phyloP scores from a whole-genome alignment of 495 filamentous ascomycete genomes.

The Penicillium canariense region DNA sequence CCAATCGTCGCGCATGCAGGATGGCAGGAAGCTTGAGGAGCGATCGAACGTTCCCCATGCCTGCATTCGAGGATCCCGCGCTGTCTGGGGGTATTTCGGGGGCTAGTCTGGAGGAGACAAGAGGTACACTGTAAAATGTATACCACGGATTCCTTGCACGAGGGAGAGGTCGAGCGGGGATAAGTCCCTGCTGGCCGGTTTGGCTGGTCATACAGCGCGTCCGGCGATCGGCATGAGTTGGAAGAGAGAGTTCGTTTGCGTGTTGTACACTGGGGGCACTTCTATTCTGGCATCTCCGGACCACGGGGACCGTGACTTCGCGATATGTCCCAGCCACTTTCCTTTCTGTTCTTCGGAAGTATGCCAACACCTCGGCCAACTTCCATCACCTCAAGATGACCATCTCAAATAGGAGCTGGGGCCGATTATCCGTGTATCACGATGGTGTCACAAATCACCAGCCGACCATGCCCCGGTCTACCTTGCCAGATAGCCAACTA shows the following conservation, averaged over 20 bases:
- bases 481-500: not conserved
- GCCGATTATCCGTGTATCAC: not conserved
- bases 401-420: conserved; percentile 1
- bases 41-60: not conserved
- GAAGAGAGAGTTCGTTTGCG: too few species aligned
- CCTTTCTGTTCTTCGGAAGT: too few species aligned
- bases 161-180: conserved; percentile 8
- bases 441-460: not conserved
- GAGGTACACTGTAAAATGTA: too few species aligned
- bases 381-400: conserved; percentile 1
- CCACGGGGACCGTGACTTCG: too few species aligned
- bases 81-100: too few species aligned
- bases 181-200: conserved; percentile 12
- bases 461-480: not conserved
- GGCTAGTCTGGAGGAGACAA: too few species aligned
- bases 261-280: too few species aligned
- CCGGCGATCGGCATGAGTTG: too few species aligned
- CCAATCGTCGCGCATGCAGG: not conserved
- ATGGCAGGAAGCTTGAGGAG: not conserved
- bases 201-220: too few species aligned
- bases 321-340: too few species aligned
- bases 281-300: too few species aligned
- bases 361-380: conserved; percentile 7
- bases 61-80: not conserved
- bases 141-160: too few species aligned